Evolutionary conservation across 495 filamentous ascomycete species (phyloP).

Genomic region (Neurospora sp.): DNA sequence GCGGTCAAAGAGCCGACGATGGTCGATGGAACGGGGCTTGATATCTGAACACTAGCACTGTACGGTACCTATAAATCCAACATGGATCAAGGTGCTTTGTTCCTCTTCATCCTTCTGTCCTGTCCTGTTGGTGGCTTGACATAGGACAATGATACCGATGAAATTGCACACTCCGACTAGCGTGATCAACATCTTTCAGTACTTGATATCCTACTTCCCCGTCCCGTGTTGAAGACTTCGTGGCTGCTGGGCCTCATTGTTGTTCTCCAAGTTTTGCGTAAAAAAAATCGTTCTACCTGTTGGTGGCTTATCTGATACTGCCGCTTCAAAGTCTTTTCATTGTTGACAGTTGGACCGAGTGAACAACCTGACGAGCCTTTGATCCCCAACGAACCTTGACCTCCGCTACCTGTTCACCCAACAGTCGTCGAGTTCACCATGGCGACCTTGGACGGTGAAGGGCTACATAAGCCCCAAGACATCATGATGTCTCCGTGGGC

Average conservation of each 20-base stretch:
- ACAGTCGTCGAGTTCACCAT: not conserved
- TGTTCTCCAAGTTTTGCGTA: not conserved
- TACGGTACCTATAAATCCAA: not conserved
- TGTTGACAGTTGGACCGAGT: not conserved
- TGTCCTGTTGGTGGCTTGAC: not conserved
- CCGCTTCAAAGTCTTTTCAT: not conserved
- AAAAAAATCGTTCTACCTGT: not conserved
- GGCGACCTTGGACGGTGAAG: not conserved
- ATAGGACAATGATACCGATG: not conserved
- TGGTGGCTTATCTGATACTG: not conserved
- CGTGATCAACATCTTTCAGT: not conserved
- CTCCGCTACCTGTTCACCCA: not conserved
- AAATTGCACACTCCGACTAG: not conserved
- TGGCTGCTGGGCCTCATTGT: not conserved
- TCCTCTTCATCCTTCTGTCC: not conserved
- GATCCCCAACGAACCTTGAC: not conserved
- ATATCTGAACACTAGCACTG: not conserved
- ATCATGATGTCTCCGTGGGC: not conserved
- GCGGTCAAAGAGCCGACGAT: not conserved
- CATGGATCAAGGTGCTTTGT: not conserved
- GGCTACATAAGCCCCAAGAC: not conserved
- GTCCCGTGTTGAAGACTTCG: not conserved
- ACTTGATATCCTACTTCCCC: not conserved
- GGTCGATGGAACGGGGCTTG: not conserved
- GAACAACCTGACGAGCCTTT: not conserved